These are phyloP conservation scores for Panicum miliaceum DNA, from an alignment of 176 grass and related monocot species.

Conservation along the genomic window DNA sequence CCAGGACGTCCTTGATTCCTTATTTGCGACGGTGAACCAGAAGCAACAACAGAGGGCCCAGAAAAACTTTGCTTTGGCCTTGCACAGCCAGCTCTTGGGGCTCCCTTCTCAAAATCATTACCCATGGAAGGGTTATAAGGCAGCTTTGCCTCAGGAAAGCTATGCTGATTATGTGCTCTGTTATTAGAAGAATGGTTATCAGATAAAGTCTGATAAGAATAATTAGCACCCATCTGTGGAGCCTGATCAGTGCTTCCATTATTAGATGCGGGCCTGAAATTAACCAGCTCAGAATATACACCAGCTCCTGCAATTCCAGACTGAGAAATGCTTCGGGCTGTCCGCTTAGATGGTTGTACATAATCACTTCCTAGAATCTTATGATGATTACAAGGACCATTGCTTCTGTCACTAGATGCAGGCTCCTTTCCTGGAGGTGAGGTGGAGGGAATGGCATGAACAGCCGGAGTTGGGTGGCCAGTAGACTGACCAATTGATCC, in stretches of 20 bases:
- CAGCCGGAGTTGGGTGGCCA: constrained; percentile 32
- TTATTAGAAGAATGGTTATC: constrained; percentile 46
- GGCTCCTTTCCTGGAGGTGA: constrained; percentile 50
- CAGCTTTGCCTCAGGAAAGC: constrained; percentile 47
- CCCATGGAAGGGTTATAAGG: constrained; percentile 44
- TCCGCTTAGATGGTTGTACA: constrained; percentile 53
- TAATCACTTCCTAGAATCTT: constrained; percentile 44
- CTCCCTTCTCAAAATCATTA: constrained; percentile 43
- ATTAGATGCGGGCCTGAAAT: constrained; percentile 43
- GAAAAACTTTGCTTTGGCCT: constrained; percentile 57
- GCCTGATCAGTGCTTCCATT: constrained; percentile 42
- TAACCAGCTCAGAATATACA: constrained; percentile 62
- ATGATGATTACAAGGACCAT: constrained; percentile 23
- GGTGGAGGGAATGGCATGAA: constrained; percentile 46
- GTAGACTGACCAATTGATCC: constrained; percentile 47
- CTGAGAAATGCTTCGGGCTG: constrained; percentile 50
- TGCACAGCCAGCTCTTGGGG: constrained; percentile 48
- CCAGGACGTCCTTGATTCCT: constrained; percentile 59
- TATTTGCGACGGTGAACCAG: constrained; percentile 49
- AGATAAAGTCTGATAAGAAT: constrained; percentile 57
- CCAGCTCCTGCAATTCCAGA: constrained; percentile 56
- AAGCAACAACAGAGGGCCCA: constrained; percentile 49
- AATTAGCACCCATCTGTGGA: constrained; percentile 37
- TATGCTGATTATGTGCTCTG: constrained; percentile 43
- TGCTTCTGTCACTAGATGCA: constrained; percentile 43